Percentiles rank a stretch among this genome's conserved stretches.
Evolutionary conservation across 2,329 filamentous ascomycete genomes (phyloP).

Genomic region (Hypoxylon sp.): DNA sequence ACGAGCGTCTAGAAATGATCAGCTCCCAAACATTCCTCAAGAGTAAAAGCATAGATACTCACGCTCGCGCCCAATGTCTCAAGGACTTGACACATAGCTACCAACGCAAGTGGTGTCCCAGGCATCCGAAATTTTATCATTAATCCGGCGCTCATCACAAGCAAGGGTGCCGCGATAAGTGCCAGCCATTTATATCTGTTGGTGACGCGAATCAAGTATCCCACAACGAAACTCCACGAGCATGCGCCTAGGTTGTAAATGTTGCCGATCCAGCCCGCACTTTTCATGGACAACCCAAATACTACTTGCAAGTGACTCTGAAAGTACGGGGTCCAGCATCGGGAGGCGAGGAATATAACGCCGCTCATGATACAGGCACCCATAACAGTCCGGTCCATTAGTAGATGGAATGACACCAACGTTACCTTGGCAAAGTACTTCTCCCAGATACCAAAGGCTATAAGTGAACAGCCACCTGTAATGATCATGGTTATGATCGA

Average conservation of each 20-base stretch:
- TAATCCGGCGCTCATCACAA: constrained; percentile 64
- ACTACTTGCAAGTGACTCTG: constrained; percentile 58
- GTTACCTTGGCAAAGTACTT: constrained; percentile 65
- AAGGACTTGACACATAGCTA: constrained; percentile 71
- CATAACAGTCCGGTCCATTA: constrained; percentile 60
- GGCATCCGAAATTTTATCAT: constrained; percentile 70
- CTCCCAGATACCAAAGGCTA: constrained; percentile 68
- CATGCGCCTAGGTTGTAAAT: constrained; percentile 60
- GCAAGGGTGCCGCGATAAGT: constrained; percentile 57
- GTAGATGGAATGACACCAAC: constrained; percentile 64
- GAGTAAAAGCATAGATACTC: not conserved
- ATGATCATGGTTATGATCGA: constrained; percentile 67
- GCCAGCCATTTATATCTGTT: constrained; percentile 66
- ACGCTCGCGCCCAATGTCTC: constrained; percentile 65
- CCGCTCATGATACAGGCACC: constrained; percentile 57
- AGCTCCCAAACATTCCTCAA: not conserved
- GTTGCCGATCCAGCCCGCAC: constrained; percentile 56
- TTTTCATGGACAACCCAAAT: constrained; percentile 51
- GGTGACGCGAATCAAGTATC: constrained; percentile 61
- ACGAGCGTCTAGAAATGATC: constrained; percentile 59
- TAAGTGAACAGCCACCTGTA: constrained; percentile 67
- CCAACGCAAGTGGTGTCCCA: constrained; percentile 62
- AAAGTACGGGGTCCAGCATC: constrained; percentile 56
- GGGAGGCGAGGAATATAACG: constrained; percentile 53
- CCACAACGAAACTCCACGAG: constrained; percentile 62